A percentile compares a stretch with the other conserved stretches of the same genome.
These are phyloP conservation scores for Sicyos baderoa DNA, from an alignment of 306 rosid genomes.

Conservation along the genomic window DNA sequence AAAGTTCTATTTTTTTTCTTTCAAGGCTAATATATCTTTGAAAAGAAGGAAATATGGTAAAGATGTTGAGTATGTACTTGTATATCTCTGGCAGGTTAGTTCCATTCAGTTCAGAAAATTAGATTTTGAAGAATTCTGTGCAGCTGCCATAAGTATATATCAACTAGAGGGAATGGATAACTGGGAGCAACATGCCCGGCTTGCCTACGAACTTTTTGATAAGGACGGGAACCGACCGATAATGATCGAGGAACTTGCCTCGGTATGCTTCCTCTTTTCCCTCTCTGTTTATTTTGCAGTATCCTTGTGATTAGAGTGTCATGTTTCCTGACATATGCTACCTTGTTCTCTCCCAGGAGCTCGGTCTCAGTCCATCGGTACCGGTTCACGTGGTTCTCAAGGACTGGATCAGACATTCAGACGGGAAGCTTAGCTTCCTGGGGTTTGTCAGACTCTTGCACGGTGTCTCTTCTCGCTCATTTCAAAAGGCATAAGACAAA, in stretches of 20 bases:
- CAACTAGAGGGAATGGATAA: constrained; percentile 79
- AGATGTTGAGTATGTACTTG: background rate
- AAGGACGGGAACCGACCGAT: constrained; percentile 86
- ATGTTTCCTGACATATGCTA: background rate
- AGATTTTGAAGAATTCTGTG: constrained; percentile 91
- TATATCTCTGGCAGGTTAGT: constrained; percentile 49
- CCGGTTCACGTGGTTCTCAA: constrained; percentile 88
- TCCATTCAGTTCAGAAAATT: constrained; percentile 76
- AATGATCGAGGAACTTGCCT: constrained; percentile 87
- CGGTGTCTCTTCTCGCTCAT: constrained; percentile 63
- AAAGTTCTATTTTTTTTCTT: constrained; percentile 5
- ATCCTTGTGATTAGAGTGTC: constrained; percentile 7
- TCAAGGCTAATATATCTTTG: background rate
- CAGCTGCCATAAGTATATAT: constrained; percentile 79
- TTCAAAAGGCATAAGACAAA: constrained; percentile 45
- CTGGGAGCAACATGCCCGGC: constrained; percentile 91
- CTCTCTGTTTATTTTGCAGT: background rate
- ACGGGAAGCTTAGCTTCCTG: constrained; percentile 84
- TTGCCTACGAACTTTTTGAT: constrained; percentile 80
- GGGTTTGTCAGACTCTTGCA: constrained; percentile 85
- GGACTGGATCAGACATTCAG: constrained; percentile 87
- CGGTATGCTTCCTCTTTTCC: constrained; percentile 39
- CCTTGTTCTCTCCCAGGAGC: constrained; percentile 45
- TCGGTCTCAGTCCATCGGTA: constrained; percentile 81
- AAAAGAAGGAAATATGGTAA: background rate